phyloP scores from a whole-genome alignment of 352 stramenopile genomes.

The Globisporangium abappressorium region DNA sequence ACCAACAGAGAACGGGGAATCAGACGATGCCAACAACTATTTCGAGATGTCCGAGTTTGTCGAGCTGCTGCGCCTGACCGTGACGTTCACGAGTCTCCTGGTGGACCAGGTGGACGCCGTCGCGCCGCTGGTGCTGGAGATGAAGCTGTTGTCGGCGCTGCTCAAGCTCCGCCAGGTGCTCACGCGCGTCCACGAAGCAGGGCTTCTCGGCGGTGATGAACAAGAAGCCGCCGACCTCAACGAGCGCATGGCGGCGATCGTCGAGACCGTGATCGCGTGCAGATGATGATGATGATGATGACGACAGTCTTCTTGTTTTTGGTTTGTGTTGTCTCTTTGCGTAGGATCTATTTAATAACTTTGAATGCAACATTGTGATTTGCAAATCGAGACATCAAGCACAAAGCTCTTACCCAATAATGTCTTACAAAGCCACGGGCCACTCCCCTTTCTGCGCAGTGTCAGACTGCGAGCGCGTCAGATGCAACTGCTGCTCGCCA shows the following conservation, averaged over 20 bases:
- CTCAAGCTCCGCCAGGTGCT: conserved; percentile 44
- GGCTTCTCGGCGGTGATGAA: conserved; percentile 18
- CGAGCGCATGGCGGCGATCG: conserved; percentile 32
- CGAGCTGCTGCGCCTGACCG: conserved; percentile 51
- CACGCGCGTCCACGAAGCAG: not conserved
- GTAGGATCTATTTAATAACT: conserved; percentile 3
- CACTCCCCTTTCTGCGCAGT: not conserved
- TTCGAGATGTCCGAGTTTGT: conserved; percentile 40
- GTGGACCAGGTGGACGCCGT: conserved; percentile 37
- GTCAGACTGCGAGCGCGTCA: conserved; percentile 4
- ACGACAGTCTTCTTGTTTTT: not conserved
- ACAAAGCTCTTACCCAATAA: not conserved
- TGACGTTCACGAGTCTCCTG: conserved; percentile 53
- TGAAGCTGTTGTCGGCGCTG: conserved; percentile 28
- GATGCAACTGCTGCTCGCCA: not conserved
- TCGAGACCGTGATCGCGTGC: conserved; percentile 25
- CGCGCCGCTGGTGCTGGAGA: conserved; percentile 20
- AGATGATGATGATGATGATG: not conserved
- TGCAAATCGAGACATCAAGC: not conserved
- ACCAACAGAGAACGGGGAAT: not conserved
- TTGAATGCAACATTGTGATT: not conserved
- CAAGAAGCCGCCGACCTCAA: conserved; percentile 24
- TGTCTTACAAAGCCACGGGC: not conserved
- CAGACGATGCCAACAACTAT: conserved; percentile 5
- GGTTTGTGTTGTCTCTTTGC: not conserved